A percentile compares a stretch with the other conserved stretches of the same genome.
phyloP scores from a whole-genome alignment of 208 protist genomes.

The Trypanosoma cruzi region DNA sequence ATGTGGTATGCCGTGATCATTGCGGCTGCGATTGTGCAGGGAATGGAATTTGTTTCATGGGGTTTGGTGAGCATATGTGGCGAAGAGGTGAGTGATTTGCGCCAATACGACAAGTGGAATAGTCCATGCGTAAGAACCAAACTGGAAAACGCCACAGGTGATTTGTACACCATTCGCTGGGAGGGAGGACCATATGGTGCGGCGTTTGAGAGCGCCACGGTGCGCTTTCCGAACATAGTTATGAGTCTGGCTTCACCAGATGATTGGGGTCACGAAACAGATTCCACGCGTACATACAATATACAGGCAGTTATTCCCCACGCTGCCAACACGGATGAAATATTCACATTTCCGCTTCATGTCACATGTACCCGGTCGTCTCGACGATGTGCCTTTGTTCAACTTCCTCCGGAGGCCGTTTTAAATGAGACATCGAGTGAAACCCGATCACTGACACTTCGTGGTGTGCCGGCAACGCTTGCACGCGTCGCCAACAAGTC shows the following conservation, averaged over 20 bases:
- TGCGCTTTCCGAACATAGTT: conserved; percentile 44
- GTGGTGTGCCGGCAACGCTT: conserved; percentile 11
- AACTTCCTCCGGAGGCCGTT: conserved; percentile 11
- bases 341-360: neutral
- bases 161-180: conserved; percentile 39
- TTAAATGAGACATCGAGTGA: conserved; percentile 9
- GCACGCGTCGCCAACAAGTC: conserved; percentile 14
- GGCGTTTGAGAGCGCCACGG: conserved; percentile 28
- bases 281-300: neutral
- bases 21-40: conserved; percentile 50
- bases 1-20: conserved; percentile 67
- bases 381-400: conserved; percentile 11
- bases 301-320: conserved; percentile 11
- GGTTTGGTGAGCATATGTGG: conserved; percentile 68
- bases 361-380: conserved; percentile 15
- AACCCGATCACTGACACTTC: conserved; percentile 11
- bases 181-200: conserved; percentile 23
- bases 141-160: conserved; percentile 11
- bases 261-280: conserved; percentile 3
- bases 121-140: conserved; percentile 34
- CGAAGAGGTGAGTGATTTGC: conserved; percentile 21
- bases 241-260: conserved; percentile 35
- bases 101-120: conserved; percentile 30
- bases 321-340: neutral
- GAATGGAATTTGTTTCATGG: conserved; percentile 61